Percentiles rank a stretch among this genome's conserved stretches.
phyloP scores from a whole-genome alignment of 2,329 filamentous ascomycete genomes.

The Colletotrichum costaricense region DNA sequence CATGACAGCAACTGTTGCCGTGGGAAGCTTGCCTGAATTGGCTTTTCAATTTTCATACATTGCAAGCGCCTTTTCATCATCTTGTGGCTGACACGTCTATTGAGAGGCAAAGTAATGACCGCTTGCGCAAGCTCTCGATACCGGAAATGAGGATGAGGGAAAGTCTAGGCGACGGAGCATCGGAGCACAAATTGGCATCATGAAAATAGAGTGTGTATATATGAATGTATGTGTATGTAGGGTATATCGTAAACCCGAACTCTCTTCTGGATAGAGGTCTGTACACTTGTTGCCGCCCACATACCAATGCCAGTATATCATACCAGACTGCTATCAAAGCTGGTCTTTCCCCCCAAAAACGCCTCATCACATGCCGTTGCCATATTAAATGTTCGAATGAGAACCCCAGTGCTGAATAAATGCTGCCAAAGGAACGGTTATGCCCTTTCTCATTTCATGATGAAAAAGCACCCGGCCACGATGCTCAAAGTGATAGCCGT shows the following conservation, averaged over 20 bases:
- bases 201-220: background rate
- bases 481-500: constrained; percentile 60
- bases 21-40: background rate
- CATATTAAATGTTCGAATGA: constrained; percentile 9
- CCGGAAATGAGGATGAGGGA: background rate
- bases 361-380: constrained; percentile 3
- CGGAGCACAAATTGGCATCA: background rate
- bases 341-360: background rate
- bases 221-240: background rate
- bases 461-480: constrained; percentile 61
- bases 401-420: background rate
- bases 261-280: background rate
- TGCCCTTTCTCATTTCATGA: constrained; percentile 50
- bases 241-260: constrained; percentile 25
- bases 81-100: too few species aligned
- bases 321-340: constrained; percentile 32
- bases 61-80: background rate
- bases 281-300: constrained; percentile 7
- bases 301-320: constrained; percentile 1
- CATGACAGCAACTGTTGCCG: constrained; percentile 21
- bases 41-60: background rate
- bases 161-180: background rate
- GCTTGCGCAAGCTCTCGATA: background rate
- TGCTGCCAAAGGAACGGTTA: too few species aligned
- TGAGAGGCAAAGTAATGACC: background rate